phyloP scores from a whole-genome alignment of 1,284 basidiomycete species.

The Ustilago shanxiensis region DNA sequence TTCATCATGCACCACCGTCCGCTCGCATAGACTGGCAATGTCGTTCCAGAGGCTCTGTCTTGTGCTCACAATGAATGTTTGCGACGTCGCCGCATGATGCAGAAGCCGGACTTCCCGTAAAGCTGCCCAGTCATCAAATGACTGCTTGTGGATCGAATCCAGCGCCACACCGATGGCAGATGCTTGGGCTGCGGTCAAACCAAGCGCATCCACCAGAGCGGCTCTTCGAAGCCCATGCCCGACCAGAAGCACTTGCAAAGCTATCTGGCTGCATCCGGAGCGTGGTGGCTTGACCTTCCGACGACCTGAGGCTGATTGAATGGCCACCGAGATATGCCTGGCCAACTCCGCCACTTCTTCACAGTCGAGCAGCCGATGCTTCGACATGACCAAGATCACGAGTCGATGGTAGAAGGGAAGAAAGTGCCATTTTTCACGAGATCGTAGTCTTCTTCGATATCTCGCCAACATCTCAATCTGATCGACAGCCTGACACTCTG shows the following conservation, averaged over 20 bases:
- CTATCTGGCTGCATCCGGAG: conserved; percentile 24
- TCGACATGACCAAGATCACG: not conserved
- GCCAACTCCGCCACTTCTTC: conserved; percentile 8
- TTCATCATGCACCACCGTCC: not conserved
- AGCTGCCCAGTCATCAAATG: not conserved
- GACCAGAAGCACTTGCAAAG: conserved; percentile 24
- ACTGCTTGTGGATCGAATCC: not conserved
- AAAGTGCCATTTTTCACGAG: not conserved
- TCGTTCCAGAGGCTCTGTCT: conserved; percentile 22
- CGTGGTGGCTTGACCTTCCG: conserved; percentile 7
- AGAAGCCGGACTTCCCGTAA: conserved; percentile 18
- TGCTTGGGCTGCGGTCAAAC: conserved; percentile 17
- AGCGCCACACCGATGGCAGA: conserved; percentile 17
- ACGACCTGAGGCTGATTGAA: conserved; percentile 2
- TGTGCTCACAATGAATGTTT: conserved; percentile 25
- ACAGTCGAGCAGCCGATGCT: not conserved
- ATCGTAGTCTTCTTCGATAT: not conserved
- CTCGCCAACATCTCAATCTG: not conserved
- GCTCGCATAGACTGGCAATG: not conserved
- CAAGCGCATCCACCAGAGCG: conserved; percentile 28
- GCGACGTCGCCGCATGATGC: conserved; percentile 20
- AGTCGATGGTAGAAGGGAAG: not conserved
- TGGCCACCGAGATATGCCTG: conserved; percentile 5
- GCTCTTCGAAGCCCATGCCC: conserved; percentile 29
- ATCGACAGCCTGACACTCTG: too few species aligned